Conservation (phyloP, 306 rosid species). For the Benincasa hispida region DNA sequence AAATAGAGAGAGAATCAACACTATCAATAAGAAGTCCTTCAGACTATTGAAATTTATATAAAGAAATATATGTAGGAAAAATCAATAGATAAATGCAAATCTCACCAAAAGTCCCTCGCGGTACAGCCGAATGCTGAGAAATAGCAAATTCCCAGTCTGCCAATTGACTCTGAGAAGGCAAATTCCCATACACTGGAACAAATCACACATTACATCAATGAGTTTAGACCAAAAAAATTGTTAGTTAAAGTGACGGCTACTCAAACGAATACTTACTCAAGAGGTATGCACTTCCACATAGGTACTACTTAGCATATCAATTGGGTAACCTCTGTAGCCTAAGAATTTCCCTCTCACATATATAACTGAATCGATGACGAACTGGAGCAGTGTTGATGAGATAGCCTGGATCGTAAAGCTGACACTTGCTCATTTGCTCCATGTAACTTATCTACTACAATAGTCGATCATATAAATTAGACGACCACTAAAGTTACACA, state of each 20-base stretch:
- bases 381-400: conserved; percentile 89
- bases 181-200: conserved; percentile 76
- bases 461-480: no score
- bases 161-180: conserved; percentile 64
- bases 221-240: not conserved
- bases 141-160: conserved; percentile 72
- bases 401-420: conserved; percentile 86
- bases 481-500: not conserved
- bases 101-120: conserved; percentile 81
- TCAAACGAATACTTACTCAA: conserved; percentile 69
- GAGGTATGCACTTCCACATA: conserved; percentile 69
- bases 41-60: not conserved
- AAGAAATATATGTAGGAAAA: not conserved
- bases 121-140: conserved; percentile 85
- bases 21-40: no score
- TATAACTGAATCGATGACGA: conserved; percentile 64
- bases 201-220: not conserved
- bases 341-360: conserved; percentile 87
- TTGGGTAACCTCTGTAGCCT: conserved; percentile 82
- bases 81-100: not conserved
- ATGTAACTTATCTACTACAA: conserved; percentile 39
- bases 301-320: conserved; percentile 77
- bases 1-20: conserved; percentile 8
- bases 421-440: conserved; percentile 70
- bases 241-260: no score